Evolutionary conservation across 352 stramenopile genomes (phyloP).

Genomic region (Phytopythium vexans): DNA sequence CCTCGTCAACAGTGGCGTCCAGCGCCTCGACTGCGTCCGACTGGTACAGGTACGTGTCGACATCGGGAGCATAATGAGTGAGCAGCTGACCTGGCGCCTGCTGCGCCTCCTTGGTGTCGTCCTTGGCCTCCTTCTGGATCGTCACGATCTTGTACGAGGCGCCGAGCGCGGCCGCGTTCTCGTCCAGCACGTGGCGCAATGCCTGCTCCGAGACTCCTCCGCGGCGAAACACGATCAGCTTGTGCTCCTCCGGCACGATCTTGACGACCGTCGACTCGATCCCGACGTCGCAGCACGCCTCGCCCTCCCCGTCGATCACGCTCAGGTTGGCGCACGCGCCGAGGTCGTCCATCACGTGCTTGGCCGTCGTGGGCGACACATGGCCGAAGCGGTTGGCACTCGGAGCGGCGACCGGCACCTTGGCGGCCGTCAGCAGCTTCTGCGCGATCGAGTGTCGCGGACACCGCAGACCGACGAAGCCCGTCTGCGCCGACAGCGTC

Average conservation of each 20-base stretch:
- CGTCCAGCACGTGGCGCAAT: conserved; percentile 53
- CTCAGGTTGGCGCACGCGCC: conserved; percentile 88
- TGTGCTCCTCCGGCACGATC: conserved; percentile 73
- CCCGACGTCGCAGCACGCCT: conserved; percentile 79
- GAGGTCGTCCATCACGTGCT: conserved; percentile 98
- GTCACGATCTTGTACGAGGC: conserved; percentile 58
- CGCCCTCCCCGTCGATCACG: conserved; percentile 58
- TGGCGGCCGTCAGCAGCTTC: conserved; percentile 82
- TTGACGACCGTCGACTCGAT: conserved; percentile 95
- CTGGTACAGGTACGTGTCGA: conserved; percentile 87
- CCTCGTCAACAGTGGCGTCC: conserved; percentile 17
- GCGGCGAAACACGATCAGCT: conserved; percentile 86
- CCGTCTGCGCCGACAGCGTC: conserved; percentile 91
- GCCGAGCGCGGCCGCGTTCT: conserved; percentile 33
- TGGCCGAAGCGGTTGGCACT: conserved; percentile 99
- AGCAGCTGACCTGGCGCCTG: conserved; percentile 95
- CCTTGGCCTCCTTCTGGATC: conserved; percentile 60
- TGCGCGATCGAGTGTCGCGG: conserved; percentile 92
- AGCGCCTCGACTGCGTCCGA: conserved; percentile 30
- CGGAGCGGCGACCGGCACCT: conserved; percentile 95
- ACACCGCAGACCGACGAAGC: conserved; percentile 96
- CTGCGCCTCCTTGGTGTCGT: conserved; percentile 66
- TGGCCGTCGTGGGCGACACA: conserved; percentile 94
- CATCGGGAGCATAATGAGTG: conserved; percentile 97
- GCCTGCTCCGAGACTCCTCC: conserved; percentile 80